Percentiles rank a stretch among this genome's conserved stretches.
Conservation (phyloP, 2,329 filamentous ascomycete species). For the Alternaria solani region DNA sequence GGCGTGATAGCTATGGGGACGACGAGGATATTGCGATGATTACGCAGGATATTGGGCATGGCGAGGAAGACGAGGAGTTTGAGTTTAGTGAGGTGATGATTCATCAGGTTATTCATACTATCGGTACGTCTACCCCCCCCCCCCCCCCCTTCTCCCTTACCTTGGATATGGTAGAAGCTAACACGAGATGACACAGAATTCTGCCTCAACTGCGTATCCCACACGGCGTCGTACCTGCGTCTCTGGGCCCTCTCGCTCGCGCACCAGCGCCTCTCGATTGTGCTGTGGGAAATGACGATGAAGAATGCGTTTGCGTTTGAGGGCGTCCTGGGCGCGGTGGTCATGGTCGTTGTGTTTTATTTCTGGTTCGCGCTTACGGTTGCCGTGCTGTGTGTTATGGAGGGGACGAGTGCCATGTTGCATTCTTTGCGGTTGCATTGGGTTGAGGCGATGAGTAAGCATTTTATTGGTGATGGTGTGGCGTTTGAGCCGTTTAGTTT, state of each 20-base stretch:
- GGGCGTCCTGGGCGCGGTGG: conserved; percentile 75
- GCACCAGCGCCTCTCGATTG: conserved; percentile 95
- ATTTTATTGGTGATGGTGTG: conserved; percentile 88
- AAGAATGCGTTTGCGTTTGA: conserved; percentile 74
- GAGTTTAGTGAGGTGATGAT: conserved; percentile 98
- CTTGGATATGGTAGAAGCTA: conserved; percentile 28
- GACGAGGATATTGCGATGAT: conserved; percentile 89
- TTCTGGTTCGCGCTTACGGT: conserved; percentile 89
- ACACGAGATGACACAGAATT: conserved; percentile 72
- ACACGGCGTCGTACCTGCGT: conserved; percentile 97
- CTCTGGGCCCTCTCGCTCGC: conserved; percentile 97
- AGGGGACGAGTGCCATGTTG: conserved; percentile 94
- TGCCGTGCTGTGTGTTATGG: conserved; percentile 88
- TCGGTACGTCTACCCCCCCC: conserved; percentile 69
- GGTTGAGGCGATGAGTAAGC: conserved; percentile 98
- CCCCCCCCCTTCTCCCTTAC: too few species aligned
- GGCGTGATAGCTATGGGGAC: conserved; percentile 73
- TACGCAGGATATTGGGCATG: conserved; percentile 75
- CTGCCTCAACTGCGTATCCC: conserved; percentile 98
- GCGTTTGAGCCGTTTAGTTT: conserved; percentile 92
- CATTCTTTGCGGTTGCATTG: conserved; percentile 91
- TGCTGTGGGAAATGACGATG: conserved; percentile 97
- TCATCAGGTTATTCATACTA: conserved; percentile 98
- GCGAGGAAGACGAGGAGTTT: conserved; percentile 92
- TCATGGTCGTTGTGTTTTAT: conserved; percentile 82